Percentiles rank a stretch among this genome's conserved stretches.
Evolutionary conservation across 176 grass and related monocot genomes (phyloP).

Genomic region (Raddia guianensis): DNA sequence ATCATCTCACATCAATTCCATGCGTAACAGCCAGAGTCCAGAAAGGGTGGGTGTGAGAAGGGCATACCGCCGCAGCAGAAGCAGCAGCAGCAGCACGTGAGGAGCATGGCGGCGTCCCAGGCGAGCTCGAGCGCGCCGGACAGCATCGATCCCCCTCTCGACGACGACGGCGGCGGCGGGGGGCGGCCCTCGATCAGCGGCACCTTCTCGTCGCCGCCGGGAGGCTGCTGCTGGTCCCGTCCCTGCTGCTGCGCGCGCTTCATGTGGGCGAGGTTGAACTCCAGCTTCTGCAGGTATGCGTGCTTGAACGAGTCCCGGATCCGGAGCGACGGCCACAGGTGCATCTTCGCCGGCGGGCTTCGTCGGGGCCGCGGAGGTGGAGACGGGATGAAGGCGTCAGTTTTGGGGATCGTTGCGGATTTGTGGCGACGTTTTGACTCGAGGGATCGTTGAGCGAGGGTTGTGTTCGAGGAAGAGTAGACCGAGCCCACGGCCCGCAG

Average conservation of each 20-base stretch:
- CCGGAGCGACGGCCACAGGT: conserved; percentile 85
- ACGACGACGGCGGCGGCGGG: background rate
- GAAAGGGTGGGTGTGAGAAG: background rate
- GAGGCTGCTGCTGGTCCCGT: conserved; percentile 8
- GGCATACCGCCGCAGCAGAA: conserved; percentile 79
- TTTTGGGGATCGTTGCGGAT: conserved; percentile 26
- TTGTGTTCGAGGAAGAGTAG: no score
- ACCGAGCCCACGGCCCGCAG: no score
- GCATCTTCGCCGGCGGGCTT: conserved; percentile 58
- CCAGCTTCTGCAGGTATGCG: conserved; percentile 73
- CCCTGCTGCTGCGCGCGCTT: conserved; percentile 41
- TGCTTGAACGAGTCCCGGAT: conserved; percentile 92
- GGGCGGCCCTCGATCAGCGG: conserved; percentile 58
- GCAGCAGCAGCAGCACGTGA: conserved; percentile 82
- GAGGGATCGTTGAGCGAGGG: no score
- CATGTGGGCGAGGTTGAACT: conserved; percentile 72
- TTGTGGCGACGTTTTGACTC: background rate
- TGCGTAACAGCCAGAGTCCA: background rate
- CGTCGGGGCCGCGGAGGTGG: background rate
- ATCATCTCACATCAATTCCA: background rate
- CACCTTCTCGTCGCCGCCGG: background rate
- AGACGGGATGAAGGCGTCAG: background rate
- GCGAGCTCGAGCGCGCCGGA: conserved; percentile 37
- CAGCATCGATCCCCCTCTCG: background rate
- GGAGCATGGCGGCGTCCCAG: conserved; percentile 62